These are phyloP conservation scores for Alternaria atra DNA, from an alignment of 2,329 filamentous ascomycete species.

Conservation along the genomic window DNA sequence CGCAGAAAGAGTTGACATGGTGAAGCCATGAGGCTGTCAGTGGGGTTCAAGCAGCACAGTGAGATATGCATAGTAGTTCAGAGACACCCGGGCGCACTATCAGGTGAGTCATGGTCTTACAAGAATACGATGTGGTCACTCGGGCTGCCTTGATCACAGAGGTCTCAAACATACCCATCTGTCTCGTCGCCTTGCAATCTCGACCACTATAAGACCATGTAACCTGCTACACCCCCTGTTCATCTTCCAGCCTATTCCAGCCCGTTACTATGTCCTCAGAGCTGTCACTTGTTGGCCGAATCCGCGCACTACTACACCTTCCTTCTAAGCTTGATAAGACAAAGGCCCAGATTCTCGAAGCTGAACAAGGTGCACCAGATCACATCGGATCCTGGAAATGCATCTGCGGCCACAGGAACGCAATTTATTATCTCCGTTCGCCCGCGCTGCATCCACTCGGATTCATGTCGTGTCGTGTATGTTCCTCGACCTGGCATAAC, in stretches of 20 bases:
- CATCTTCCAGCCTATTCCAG: conserved; percentile 21
- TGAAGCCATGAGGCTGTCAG: not conserved
- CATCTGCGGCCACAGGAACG: not conserved
- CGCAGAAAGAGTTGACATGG: conserved; percentile 14
- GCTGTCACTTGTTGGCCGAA: not conserved
- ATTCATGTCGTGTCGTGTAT: not conserved
- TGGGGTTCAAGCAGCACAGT: not conserved
- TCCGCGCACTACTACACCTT: not conserved
- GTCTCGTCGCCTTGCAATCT: not conserved
- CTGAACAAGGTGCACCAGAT: not conserved
- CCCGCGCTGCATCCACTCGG: not conserved
- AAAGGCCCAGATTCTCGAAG: not conserved
- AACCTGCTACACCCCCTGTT: not conserved
- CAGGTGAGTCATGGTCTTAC: not conserved
- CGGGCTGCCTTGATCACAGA: not conserved
- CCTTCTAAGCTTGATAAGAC: not conserved
- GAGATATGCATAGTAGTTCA: not conserved
- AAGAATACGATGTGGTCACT: not conserved
- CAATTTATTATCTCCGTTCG: not conserved
- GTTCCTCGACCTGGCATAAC: not conserved
- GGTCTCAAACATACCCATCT: not conserved
- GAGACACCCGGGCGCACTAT: not conserved
- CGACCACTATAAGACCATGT: not conserved
- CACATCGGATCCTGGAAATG: conserved; percentile 3
- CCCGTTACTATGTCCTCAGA: not conserved